Base-by-base conservation (phyloP, 192 early-diverging fungal genomes). In the Dissophora ornata region DNA sequence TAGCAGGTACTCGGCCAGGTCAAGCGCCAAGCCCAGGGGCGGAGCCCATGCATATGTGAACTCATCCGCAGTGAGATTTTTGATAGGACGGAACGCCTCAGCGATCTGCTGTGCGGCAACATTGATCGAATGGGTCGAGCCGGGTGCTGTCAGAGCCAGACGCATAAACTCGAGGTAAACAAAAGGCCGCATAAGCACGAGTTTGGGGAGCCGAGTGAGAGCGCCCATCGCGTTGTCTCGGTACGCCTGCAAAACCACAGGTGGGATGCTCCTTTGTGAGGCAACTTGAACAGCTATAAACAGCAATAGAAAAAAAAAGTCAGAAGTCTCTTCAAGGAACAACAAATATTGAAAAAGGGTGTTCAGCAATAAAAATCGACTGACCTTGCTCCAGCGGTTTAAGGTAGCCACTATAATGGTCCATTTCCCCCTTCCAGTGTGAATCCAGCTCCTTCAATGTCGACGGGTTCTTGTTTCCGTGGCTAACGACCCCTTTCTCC, bases 1-100 rank as follows among this genome's bases (percentile, higher is more conserved):
- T 53, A 77, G 19, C 11, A 77, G 9, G 21, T 77, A 67, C 56
- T 77, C 73, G 3, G 62, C 64, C 65, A 77, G 8, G 25, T 67
- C 60, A 41, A 77, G 24, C 2, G 73, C 73, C 15, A 77, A 33
- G 19, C 54, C 38, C 51, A 77, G 42, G 2, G 73, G 63, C 0
- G 73, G 73, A 2, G 63, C 58, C 73, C 73, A 77, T 19, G 15
- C 33, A n/a, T 55, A 67, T 0, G 51, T 25, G 45, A 45, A 54
- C 6, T 56, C 45, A n/a, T 56, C 58, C 0, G 24, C 48, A 28
- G 19, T 38, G 8, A 11, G 22, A 12, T 62, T n/a, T 0, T 22
- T 33, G 10, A 26, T 25, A 13, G 64, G 64, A 1, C n/a, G n/a
- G 34, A 77, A 77, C 1, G 73, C 73, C 5, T 1, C 2, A 0